phyloP scores from a whole-genome alignment of 2,329 filamentous ascomycete genomes.

The Sphaerulina musiva region DNA sequence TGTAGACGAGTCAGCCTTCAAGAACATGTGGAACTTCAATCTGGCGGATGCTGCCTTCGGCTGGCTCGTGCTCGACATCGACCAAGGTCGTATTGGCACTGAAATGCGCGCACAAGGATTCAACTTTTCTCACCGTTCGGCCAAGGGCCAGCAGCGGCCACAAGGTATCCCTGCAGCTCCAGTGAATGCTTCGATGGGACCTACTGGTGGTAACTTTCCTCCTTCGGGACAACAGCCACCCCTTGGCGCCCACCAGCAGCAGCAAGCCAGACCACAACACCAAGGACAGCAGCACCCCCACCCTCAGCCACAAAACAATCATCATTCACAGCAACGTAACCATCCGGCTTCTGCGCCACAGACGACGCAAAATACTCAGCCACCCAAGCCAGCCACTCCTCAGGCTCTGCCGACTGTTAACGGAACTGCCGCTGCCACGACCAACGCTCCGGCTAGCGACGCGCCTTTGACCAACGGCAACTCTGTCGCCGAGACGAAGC shows the following conservation, averaged over 20 bases:
- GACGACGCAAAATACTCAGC: slow-evolving; percentile 24
- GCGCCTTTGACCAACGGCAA: slow-evolving; percentile 48
- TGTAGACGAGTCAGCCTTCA: slow-evolving; percentile 97
- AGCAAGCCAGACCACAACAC: slow-evolving; percentile 22
- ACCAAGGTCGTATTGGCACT: slow-evolving; percentile 90
- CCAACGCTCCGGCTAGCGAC: slow-evolving; percentile 32
- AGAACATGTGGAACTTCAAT: slow-evolving; percentile 99
- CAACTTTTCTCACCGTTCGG: slow-evolving; percentile 93
- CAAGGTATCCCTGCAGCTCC: slow-evolving; percentile 37
- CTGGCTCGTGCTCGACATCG: slow-evolving; percentile 89
- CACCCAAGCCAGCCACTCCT: slow-evolving; percentile 26
- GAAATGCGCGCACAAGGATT: slow-evolving; percentile 99
- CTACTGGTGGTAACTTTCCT: slow-evolving; percentile 35
- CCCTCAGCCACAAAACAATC: slow-evolving; percentile 22
- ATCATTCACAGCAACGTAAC: slow-evolving; percentile 25
- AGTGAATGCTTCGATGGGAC: slow-evolving; percentile 34
- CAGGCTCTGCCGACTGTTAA: slow-evolving; percentile 25
- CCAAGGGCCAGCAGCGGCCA: slow-evolving; percentile 53
- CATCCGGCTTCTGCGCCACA: slow-evolving; percentile 24
- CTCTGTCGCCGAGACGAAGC: slow-evolving; percentile 33
- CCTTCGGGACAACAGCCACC: slow-evolving; percentile 36
- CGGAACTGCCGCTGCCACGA: slow-evolving; percentile 25
- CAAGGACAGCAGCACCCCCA: slow-evolving; percentile 28
- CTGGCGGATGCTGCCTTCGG: slow-evolving; percentile 95
- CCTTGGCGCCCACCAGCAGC: slow-evolving; percentile 33